Conservation (phyloP, 768 basidiomycete species). For the Hericium coralloides region DNA sequence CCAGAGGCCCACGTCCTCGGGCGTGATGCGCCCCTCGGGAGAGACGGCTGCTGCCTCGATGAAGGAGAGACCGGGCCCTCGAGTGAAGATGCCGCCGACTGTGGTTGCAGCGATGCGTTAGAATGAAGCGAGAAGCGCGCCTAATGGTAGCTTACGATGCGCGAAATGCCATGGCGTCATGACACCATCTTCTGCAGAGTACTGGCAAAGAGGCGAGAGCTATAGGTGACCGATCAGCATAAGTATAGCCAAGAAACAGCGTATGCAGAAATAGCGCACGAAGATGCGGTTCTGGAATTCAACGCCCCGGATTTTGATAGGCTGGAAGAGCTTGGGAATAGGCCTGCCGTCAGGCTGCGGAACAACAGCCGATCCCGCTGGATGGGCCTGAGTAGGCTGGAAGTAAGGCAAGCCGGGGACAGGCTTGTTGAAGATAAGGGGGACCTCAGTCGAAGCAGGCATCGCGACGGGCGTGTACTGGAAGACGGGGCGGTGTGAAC, state of each 20-base stretch:
- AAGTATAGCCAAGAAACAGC: neutral
- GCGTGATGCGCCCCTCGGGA: slow-evolving; percentile 53
- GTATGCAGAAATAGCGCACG: slow-evolving; percentile 6
- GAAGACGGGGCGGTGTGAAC: too few species aligned
- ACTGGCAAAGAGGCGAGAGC: slow-evolving; percentile 7
- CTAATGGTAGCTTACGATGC: neutral
- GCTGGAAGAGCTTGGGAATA: slow-evolving; percentile 32
- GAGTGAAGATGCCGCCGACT: slow-evolving; percentile 30
- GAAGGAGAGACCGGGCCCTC: slow-evolving; percentile 47
- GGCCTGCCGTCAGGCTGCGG: slow-evolving; percentile 31
- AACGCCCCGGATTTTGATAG: slow-evolving; percentile 25
- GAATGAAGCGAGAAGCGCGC: neutral
- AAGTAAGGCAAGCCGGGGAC: slow-evolving; percentile 37
- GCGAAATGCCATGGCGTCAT: slow-evolving; percentile 4
- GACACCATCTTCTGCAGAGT: neutral
- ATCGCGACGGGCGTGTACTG: too few species aligned
- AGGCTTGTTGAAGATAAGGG: slow-evolving; percentile 24
- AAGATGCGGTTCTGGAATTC: slow-evolving; percentile 23
- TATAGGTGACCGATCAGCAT: neutral
- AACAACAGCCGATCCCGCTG: slow-evolving; percentile 34
- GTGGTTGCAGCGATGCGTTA: neutral
- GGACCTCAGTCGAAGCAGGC: neutral
- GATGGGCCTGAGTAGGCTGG: slow-evolving; percentile 35
- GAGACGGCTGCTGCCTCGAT: slow-evolving; percentile 61
- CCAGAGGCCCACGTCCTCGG: slow-evolving; percentile 56